Base-by-base conservation (phyloP, 2,329 filamentous ascomycete genomes). In the Phialophora expanda region DNA sequence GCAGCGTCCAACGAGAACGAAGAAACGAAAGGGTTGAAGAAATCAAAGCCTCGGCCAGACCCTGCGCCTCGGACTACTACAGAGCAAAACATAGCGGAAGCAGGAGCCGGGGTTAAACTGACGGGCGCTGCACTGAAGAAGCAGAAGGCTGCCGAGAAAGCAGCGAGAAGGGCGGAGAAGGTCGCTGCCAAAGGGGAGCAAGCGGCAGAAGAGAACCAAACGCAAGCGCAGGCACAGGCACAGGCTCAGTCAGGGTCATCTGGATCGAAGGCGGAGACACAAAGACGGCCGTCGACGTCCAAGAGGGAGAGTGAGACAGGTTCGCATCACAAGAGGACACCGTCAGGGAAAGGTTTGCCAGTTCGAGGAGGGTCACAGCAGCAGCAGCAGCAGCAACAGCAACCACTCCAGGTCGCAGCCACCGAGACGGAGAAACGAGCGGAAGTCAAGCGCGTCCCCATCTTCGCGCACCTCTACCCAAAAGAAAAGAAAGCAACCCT, bases 111-210 rank as follows among this genome's bases (percentile, higher is more conserved):
- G 32, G 77, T 77, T 28, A 76, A 79, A 28, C 73, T 81, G 32
- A 77, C 77, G 6, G 75, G 75, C 41, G 92, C 92, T 22, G 90
- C 96, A 78, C 76, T 96, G 74, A 98, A 98, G 80, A 94, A 93
- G 74, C 89, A 87, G 76, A 90, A 90, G 68, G 94, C 97, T 77
- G 93, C 92, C 34, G 94, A 97, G 77, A 98, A 97, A 81, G 90
- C 91, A 60, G 93, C 93, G 55, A 85, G 92, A 67, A 86, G 94
- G 80, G 88, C 88, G 74, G 87, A 84, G 73, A 92, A 89, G 76
- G 81, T 82, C 32, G 81, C 83, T 32, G 85, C 85, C 68, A 75
- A 75, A 32, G 78, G 81, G 1, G 78, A 73, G 75, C 80, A 73
- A 56, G 60, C 60, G 11, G 58, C 30, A 65, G 73, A 30, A 20